Percentiles rank a stretch among this genome's conserved stretches.
phyloP scores from a whole-genome alignment of 2,329 filamentous ascomycete species.

The Phialemoniopsis sp. region DNA sequence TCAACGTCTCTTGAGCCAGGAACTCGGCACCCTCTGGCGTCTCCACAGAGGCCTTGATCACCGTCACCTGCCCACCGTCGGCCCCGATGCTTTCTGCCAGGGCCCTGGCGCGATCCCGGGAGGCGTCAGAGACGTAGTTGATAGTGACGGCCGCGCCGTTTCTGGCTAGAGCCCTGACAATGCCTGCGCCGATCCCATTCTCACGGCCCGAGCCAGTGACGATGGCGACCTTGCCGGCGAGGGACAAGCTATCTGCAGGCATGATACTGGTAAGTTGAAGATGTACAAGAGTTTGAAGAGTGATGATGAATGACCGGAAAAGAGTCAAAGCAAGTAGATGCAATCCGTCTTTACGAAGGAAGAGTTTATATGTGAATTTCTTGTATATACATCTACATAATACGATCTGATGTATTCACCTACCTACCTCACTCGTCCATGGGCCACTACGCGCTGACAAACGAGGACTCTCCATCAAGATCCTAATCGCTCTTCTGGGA shows the following conservation, averaged over 20 bases:
- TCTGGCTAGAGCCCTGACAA: conserved; percentile 30
- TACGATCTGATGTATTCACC: too few relatives aligned
- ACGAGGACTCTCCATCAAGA: too few relatives aligned
- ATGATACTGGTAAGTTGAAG: too few relatives aligned
- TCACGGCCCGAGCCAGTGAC: conserved; percentile 39
- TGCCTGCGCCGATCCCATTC: conserved; percentile 37
- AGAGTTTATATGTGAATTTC: too few relatives aligned
- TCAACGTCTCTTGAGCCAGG: conserved; percentile 27
- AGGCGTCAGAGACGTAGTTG: conserved; percentile 31
- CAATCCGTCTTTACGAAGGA: too few relatives aligned
- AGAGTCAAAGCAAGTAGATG: too few relatives aligned
- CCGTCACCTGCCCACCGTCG: conserved; percentile 22
- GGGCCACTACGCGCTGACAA: too few relatives aligned
- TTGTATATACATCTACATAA: too few relatives aligned
- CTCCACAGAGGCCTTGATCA: conserved; percentile 25
- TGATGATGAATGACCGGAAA: too few relatives aligned
- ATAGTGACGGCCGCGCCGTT: conserved; percentile 34
- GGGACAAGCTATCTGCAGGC: conserved; percentile 17
- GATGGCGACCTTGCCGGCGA: conserved; percentile 35
- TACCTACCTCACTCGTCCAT: too few relatives aligned
- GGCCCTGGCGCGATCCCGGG: conserved; percentile 19
- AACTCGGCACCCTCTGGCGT: conserved; percentile 22
- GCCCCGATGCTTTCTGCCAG: conserved; percentile 20
- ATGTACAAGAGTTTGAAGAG: too few relatives aligned
- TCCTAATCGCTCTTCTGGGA: too few relatives aligned